Conservation (phyloP, 106 monocot species). For the Xerophyta viscosa region DNA sequence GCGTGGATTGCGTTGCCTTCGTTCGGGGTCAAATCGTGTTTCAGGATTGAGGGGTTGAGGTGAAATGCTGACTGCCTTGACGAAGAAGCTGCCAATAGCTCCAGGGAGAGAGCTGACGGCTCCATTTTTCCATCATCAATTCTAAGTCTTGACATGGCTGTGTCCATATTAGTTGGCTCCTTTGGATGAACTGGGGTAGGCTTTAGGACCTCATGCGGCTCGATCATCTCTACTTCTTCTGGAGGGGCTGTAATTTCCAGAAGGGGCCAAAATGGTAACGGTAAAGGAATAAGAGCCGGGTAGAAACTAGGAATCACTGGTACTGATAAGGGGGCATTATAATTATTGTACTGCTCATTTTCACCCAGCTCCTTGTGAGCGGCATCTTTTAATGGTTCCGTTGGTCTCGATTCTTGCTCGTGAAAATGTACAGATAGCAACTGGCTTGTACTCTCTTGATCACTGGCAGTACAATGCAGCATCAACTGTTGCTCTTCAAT, state of each 20-base stretch:
- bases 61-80: conserved; percentile 64
- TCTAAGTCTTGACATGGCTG: conserved; percentile 52
- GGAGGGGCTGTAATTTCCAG: conserved; percentile 2
- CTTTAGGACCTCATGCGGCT: conserved; percentile 42
- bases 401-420: conserved; percentile 13
- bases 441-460: too few species aligned
- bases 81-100: conserved; percentile 29
- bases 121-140: too few species aligned
- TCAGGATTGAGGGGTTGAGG: too few species aligned
- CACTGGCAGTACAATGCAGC: conserved; percentile 7
- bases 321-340: too few species aligned
- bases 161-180: conserved; percentile 27
- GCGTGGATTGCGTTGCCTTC: too few species aligned
- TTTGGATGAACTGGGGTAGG: conserved; percentile 46
- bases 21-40: too few species aligned
- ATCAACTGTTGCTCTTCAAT: conserved; percentile 19
- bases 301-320: conserved; percentile 27
- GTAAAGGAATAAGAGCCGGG: conserved; percentile 25
- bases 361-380: neutral
- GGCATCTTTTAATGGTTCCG: conserved; percentile 1
- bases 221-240: conserved; percentile 9
- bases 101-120: conserved; percentile 44
- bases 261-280: conserved; percentile 42
- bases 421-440: too few species aligned
- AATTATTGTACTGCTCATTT: too few species aligned